These are phyloP conservation scores for Spergularia azorica DNA, from an alignment of 179 eudicot species.

Conservation along the genomic window DNA sequence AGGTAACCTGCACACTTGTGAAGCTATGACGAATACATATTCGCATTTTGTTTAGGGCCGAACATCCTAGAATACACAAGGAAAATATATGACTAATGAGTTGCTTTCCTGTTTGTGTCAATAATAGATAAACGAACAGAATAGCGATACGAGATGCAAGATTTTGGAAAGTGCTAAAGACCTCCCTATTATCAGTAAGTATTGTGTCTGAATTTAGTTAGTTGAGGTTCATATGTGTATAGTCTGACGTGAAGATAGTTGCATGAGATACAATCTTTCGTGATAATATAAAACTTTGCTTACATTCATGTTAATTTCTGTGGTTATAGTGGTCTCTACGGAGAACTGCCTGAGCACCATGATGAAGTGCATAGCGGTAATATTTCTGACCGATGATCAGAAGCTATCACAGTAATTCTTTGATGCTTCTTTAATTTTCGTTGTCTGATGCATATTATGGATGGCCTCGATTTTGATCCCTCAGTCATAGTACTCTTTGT, in stretches of 20 bases:
- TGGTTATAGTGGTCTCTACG: constrained; percentile 61
- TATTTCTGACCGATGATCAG: not conserved
- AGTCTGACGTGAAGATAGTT: not conserved
- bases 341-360: constrained; percentile 65
- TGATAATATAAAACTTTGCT: not conserved
- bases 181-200: constrained; percentile 83
- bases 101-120: not conserved
- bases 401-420: too few relatives aligned
- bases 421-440: too few relatives aligned
- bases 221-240: not conserved
- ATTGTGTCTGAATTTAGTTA: not conserved
- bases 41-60: not conserved
- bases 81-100: too few relatives aligned
- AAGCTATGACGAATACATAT: not conserved
- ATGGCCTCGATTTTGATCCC: not conserved
- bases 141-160: constrained; percentile 54
- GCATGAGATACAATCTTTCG: not conserved
- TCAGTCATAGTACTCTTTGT: not conserved
- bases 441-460: not conserved
- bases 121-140: constrained; percentile 53
- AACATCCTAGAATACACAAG: not conserved
- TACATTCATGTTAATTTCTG: not conserved
- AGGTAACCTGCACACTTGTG: constrained; percentile 44
- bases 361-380: constrained; percentile 90
- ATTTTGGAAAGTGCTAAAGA: constrained; percentile 65